Evolutionary conservation across 2,329 filamentous ascomycete species (phyloP).

Genomic region (Clarireedia monteithiana): DNA sequence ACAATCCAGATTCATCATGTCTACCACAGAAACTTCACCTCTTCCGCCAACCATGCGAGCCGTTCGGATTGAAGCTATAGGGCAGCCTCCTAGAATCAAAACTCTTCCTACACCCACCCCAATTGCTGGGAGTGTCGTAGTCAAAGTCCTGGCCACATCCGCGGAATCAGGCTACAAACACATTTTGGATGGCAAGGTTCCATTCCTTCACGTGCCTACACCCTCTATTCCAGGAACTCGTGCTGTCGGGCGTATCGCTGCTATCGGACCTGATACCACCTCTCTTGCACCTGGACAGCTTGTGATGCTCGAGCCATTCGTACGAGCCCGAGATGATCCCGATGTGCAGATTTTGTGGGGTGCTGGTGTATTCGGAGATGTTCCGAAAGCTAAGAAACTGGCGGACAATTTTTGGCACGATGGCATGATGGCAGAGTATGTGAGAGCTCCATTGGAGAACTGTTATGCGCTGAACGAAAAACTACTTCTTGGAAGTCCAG

Average conservation of each 20-base stretch:
- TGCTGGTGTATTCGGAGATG: slow-evolving; percentile 24
- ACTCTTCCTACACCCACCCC: slow-evolving; percentile 29
- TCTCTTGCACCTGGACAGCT: slow-evolving; percentile 28
- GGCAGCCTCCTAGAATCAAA: slow-evolving; percentile 22
- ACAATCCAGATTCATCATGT: not conserved
- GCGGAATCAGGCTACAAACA: slow-evolving; percentile 33
- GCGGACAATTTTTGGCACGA: slow-evolving; percentile 29
- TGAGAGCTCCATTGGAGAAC: slow-evolving; percentile 32
- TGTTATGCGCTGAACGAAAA: slow-evolving; percentile 29
- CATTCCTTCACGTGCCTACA: slow-evolving; percentile 23
- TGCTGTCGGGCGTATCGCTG: slow-evolving; percentile 30
- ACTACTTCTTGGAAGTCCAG: slow-evolving; percentile 13
- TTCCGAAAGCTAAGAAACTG: slow-evolving; percentile 22
- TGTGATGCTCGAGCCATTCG: slow-evolving; percentile 29
- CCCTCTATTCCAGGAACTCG: slow-evolving; percentile 26
- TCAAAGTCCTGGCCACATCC: slow-evolving; percentile 31
- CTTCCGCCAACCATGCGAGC: not conserved
- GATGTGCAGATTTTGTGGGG: slow-evolving; percentile 26
- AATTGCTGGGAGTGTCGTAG: slow-evolving; percentile 31
- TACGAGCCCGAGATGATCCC: slow-evolving; percentile 31
- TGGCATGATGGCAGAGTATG: slow-evolving; percentile 30
- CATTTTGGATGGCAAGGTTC: slow-evolving; percentile 32
- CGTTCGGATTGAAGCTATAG: not conserved
- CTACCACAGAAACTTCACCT: not conserved
- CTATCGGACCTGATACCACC: slow-evolving; percentile 29